Percentiles rank a stretch among this genome's conserved stretches.
phyloP scores from a whole-genome alignment of 2,329 filamentous ascomycete species.

The Parastagonospora avenae region DNA sequence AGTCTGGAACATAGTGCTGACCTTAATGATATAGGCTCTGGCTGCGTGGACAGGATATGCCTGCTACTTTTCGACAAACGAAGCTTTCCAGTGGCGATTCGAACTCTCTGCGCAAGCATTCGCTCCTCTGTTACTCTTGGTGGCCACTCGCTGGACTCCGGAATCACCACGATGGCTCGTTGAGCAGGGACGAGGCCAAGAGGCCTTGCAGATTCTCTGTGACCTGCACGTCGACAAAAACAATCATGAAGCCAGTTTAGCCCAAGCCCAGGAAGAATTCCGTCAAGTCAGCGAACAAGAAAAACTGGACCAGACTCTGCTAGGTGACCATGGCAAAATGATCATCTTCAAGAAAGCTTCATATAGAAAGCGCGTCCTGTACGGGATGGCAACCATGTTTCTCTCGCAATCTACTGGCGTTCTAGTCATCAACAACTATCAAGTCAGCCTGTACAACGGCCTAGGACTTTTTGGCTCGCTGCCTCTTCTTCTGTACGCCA shows the following conservation, averaged over 20 bases:
- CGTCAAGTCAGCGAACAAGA: conserved; percentile 38
- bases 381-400: conserved; percentile 31
- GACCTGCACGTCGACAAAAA: conserved; percentile 66
- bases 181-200: conserved; percentile 63
- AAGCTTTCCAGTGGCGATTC: conserved; percentile 48
- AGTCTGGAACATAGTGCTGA: too few species aligned
- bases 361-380: conserved; percentile 29
- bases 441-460: conserved; percentile 33
- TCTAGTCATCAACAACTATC: conserved; percentile 39
- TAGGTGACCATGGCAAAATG: conserved; percentile 21
- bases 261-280: conserved; percentile 32
- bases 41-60: conserved; percentile 3
- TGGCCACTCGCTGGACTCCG: conserved; percentile 61
- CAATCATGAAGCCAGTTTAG: conserved; percentile 25
- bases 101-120: conserved; percentile 56
- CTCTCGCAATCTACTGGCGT: conserved; percentile 38
- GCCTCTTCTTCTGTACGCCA: background rate
- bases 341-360: conserved; percentile 33
- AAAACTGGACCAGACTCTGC: conserved; percentile 29
- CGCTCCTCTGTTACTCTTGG: conserved; percentile 52
- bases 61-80: conserved; percentile 34
- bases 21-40: background rate
- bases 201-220: conserved; percentile 63
- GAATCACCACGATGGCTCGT: conserved; percentile 70
- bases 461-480: conserved; percentile 23